Percentiles rank a stretch among this genome's conserved stretches.
These are phyloP conservation scores for Alternaria rosae DNA, from an alignment of 2,329 filamentous ascomycete species.

Conservation along the genomic window DNA sequence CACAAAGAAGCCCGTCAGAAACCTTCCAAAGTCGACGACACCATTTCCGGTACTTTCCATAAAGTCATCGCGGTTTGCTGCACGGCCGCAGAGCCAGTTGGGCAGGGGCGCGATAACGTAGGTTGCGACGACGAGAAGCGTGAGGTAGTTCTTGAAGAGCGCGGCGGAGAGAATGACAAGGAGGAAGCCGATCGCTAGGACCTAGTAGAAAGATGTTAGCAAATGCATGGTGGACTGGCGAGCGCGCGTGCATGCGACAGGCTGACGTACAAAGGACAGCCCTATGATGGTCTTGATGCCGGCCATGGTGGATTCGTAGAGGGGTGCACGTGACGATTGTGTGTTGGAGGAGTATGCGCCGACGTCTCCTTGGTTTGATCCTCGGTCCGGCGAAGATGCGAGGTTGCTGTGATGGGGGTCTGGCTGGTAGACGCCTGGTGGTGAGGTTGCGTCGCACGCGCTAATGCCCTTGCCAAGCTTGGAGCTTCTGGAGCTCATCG, in stretches of 20 bases:
- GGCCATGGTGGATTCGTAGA: conserved; percentile 63
- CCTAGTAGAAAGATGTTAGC: conserved; percentile 52
- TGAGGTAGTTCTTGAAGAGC: conserved; percentile 92
- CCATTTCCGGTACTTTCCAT: conserved; percentile 84
- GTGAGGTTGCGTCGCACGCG: conserved; percentile 13
- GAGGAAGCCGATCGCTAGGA: conserved; percentile 97
- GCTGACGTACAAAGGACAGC: conserved; percentile 82
- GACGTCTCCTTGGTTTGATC: neutral
- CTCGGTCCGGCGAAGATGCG: conserved; percentile 16
- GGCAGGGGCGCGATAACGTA: conserved; percentile 93
- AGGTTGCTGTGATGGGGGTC: conserved; percentile 6
- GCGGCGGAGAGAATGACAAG: conserved; percentile 98
- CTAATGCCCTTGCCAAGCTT: conserved; percentile 12
- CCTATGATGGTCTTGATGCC: conserved; percentile 99
- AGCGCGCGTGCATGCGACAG: conserved; percentile 24
- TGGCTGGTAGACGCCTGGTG: conserved; percentile 3
- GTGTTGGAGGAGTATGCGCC: neutral
- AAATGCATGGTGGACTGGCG: neutral
- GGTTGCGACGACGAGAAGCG: conserved; percentile 92
- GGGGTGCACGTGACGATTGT: neutral
- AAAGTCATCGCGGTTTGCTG: conserved; percentile 93
- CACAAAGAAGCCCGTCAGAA: conserved; percentile 93
- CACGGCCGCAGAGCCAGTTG: conserved; percentile 93
- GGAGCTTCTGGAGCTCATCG: conserved; percentile 23
- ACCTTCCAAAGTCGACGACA: conserved; percentile 90